Evolutionary conservation across 768 basidiomycete species (phyloP).

Genomic region (Mycena vulgaris): DNA sequence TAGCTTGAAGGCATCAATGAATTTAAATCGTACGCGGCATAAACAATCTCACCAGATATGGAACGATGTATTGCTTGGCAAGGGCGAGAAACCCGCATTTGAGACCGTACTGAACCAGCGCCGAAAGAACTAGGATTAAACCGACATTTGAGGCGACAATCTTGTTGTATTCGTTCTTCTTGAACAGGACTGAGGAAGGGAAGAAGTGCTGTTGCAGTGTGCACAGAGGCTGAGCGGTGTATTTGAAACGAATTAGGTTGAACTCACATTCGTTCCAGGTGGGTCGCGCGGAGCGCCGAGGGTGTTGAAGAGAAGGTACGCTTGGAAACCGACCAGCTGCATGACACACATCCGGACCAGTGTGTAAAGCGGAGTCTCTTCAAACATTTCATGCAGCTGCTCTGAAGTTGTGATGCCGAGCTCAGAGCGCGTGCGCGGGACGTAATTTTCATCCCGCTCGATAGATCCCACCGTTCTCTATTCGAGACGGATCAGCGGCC

Average conservation of each 20-base stretch:
- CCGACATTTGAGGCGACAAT: slow-evolving; percentile 8
- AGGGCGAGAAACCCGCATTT: not conserved
- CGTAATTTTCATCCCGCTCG: slow-evolving; percentile 82
- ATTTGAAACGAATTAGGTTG: too few species aligned
- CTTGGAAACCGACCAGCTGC: slow-evolving; percentile 47
- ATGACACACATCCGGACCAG: slow-evolving; percentile 61
- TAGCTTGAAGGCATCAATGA: not conserved
- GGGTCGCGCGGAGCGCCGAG: slow-evolving; percentile 35
- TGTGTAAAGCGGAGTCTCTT: slow-evolving; percentile 39
- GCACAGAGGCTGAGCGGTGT: too few species aligned
- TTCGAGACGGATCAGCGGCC: not conserved
- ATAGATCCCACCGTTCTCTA: slow-evolving; percentile 50
- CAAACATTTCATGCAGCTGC: slow-evolving; percentile 11
- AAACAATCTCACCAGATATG: slow-evolving; percentile 48
- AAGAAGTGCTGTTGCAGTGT: not conserved
- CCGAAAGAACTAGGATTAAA: not conserved
- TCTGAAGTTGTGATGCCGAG: not conserved
- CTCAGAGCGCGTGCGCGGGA: slow-evolving; percentile 48
- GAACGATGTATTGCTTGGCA: slow-evolving; percentile 4
- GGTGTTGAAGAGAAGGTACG: slow-evolving; percentile 18
- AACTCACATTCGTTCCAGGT: not conserved
- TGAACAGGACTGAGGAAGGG: not conserved
- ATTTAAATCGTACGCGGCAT: too few species aligned
- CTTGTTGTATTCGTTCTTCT: not conserved
- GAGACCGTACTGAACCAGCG: not conserved